Percentiles rank a stretch among this genome's conserved stretches.
Evolutionary conservation across 1,284 basidiomycete genomes (phyloP).

Genomic region (Cryptococcus neoformans): DNA sequence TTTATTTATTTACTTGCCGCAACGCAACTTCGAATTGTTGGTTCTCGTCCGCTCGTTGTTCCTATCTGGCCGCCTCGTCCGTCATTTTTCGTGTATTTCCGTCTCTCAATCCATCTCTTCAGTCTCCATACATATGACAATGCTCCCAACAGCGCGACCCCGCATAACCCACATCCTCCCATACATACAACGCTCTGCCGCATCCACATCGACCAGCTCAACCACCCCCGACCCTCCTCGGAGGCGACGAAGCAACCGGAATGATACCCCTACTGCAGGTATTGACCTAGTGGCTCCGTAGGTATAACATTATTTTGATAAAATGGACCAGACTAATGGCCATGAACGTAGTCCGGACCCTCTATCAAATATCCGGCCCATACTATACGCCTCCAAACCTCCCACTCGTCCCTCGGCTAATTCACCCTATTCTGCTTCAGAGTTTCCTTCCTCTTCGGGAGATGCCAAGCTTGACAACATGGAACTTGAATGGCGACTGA

Average conservation of each 20-base stretch:
- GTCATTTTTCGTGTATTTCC: no score
- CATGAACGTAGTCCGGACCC: slow-evolving; percentile 36
- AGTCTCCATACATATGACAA: no score
- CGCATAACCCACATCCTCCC: no score
- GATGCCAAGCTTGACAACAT: slow-evolving; percentile 26
- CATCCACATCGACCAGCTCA: neutral
- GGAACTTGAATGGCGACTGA: slow-evolving; percentile 39
- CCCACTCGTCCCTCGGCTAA: slow-evolving; percentile 24
- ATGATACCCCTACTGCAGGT: slow-evolving; percentile 11
- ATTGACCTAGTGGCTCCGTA: slow-evolving; percentile 46
- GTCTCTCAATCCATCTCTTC: no score
- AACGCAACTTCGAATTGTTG: no score
- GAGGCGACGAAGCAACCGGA: slow-evolving; percentile 4
- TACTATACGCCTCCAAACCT: slow-evolving; percentile 39
- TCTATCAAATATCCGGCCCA: slow-evolving; percentile 43
- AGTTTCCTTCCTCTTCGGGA: slow-evolving; percentile 26
- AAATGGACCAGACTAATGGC: neutral
- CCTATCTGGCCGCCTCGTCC: no score
- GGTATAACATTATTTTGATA: slow-evolving; percentile 11
- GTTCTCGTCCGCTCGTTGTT: no score
- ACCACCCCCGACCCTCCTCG: slow-evolving; percentile 1
- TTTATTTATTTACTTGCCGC: neutral
- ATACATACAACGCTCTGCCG: neutral
- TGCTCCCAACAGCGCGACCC: no score
- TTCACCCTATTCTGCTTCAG: slow-evolving; percentile 40